Evolutionary conservation across 495 filamentous ascomycete species (phyloP).

Genomic region (Ascobolus immersus): DNA sequence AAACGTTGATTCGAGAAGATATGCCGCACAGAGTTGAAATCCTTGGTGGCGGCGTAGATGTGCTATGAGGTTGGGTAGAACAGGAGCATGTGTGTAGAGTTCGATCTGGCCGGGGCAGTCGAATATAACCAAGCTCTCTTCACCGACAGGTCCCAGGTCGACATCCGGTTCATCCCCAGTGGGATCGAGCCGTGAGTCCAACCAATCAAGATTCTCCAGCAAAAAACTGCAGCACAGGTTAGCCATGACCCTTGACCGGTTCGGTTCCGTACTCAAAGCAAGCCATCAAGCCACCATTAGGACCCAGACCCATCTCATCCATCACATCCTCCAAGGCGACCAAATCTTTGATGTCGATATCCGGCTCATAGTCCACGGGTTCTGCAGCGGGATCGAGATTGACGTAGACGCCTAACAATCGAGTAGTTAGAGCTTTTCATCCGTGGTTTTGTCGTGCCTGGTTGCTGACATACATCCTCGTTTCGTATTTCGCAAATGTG

Average conservation of each 20-base stretch:
- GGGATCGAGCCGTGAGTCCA: constrained; percentile 63
- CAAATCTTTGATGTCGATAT: constrained; percentile 89
- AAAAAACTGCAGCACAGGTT: constrained; percentile 27
- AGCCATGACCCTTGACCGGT: constrained; percentile 3
- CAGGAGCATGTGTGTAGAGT: constrained; percentile 88
- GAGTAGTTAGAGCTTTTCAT: too few species aligned
- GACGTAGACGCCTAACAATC: constrained; percentile 75
- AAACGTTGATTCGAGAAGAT: constrained; percentile 85
- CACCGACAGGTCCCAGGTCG: constrained; percentile 53
- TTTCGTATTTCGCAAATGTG: constrained; percentile 65
- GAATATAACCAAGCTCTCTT: constrained; percentile 89
- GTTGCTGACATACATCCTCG: constrained; percentile 39
- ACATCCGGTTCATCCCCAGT: constrained; percentile 87
- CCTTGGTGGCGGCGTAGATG: constrained; percentile 59
- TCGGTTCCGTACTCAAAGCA: constrained; percentile 61
- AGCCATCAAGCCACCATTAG: constrained; percentile 89
- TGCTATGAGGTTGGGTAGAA: constrained; percentile 61
- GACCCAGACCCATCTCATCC: constrained; percentile 82
- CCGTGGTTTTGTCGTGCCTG: too few species aligned
- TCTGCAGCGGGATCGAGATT: constrained; percentile 96
- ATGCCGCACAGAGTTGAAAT: constrained; percentile 79
- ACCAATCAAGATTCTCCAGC: constrained; percentile 85
- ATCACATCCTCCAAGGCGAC: constrained; percentile 95
- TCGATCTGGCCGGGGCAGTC: constrained; percentile 99
- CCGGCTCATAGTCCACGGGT: constrained; percentile 68